These are phyloP conservation scores for Leccinum insolens DNA, from an alignment of 1,284 basidiomycete genomes.

Conservation along the genomic window DNA sequence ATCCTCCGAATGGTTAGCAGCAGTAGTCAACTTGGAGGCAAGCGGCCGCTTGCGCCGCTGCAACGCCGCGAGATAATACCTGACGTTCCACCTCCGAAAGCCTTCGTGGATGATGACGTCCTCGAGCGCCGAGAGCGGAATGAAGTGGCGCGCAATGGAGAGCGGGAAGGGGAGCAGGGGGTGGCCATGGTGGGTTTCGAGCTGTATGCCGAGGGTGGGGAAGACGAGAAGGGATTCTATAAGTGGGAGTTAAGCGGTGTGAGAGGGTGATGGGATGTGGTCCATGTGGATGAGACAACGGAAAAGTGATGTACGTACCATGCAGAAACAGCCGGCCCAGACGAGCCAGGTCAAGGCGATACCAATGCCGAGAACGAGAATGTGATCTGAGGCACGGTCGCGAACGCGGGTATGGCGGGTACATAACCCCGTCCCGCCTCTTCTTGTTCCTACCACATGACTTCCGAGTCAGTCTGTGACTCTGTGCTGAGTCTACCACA, in stretches of 20 bases:
- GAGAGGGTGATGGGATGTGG: too few species aligned
- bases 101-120: constrained; percentile 78
- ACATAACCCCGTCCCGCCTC: too few species aligned
- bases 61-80: constrained; percentile 65
- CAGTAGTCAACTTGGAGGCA: neutral
- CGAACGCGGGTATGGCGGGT: neutral
- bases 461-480: too few species aligned
- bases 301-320: constrained; percentile 44
- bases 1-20: neutral
- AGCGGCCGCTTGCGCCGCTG: constrained; percentile 20
- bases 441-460: too few species aligned
- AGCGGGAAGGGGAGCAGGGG: constrained; percentile 42
- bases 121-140: constrained; percentile 54
- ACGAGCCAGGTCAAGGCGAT: constrained; percentile 15
- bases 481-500: too few species aligned
- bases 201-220: constrained; percentile 67
- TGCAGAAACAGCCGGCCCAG: constrained; percentile 47
- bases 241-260: neutral
- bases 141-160: constrained; percentile 50
- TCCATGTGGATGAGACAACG: too few species aligned
- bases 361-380: constrained; percentile 15
- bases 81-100: constrained; percentile 61
- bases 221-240: constrained; percentile 71
- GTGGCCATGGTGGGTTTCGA: constrained; percentile 67
- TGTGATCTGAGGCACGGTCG: neutral